Conservation (phyloP, 2,329 filamentous ascomycete species). For the Colletotrichum costaricense region DNA sequence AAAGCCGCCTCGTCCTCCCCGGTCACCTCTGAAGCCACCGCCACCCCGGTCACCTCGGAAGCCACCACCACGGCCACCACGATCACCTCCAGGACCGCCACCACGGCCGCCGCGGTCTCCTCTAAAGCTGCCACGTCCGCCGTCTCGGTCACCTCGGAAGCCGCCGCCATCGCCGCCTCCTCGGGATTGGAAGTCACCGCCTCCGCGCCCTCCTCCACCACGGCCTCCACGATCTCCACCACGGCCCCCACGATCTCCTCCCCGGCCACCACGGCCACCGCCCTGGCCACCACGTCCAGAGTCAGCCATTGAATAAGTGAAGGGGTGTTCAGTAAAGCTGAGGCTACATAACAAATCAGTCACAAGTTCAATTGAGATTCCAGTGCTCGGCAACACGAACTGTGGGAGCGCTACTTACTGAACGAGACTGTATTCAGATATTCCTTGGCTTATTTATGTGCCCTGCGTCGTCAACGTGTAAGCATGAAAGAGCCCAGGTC, state of each 20-base stretch:
- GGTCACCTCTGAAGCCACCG: slow-evolving; percentile 5
- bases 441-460: not conserved
- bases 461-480: not conserved
- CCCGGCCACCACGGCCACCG: slow-evolving; percentile 37
- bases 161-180: slow-evolving; percentile 36
- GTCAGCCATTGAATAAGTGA: slow-evolving; percentile 18
- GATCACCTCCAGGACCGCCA: slow-evolving; percentile 34
- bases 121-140: slow-evolving; percentile 31
- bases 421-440: not conserved
- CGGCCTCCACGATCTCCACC: slow-evolving; percentile 14
- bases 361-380: not conserved
- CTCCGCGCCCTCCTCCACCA: slow-evolving; percentile 4
- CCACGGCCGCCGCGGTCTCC: slow-evolving; percentile 34
- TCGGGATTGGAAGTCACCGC: slow-evolving; percentile 21
- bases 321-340: not conserved
- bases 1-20: slow-evolving; percentile 18
- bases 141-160: slow-evolving; percentile 34
- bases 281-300: slow-evolving; percentile 18
- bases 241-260: slow-evolving; percentile 5
- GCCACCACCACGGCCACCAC: slow-evolving; percentile 24
- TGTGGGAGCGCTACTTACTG: too few species aligned
- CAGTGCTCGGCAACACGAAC: not conserved
- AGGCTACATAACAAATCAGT: not conserved
- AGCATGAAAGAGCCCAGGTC: not conserved
- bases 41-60: slow-evolving; percentile 29